Percentiles rank a stretch among this genome's conserved stretches.
Evolutionary conservation across 371 early-diverging fungal species (phyloP).

Genomic region (Chytridiales sp.): DNA sequence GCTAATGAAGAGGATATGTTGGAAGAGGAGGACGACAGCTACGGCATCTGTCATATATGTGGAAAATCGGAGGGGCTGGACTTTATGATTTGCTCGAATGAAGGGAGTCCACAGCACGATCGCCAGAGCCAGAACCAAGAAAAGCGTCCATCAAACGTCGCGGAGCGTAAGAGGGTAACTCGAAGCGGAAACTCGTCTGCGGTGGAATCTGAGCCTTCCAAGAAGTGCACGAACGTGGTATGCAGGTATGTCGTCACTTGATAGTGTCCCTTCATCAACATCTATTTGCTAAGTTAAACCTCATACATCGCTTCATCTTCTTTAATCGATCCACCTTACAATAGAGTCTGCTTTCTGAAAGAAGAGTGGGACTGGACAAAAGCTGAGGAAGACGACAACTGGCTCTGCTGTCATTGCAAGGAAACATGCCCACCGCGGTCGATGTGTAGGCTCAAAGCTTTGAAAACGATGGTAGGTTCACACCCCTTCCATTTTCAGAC

Average conservation of each 20-base stretch:
- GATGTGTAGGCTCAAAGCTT: slow-evolving; percentile 2
- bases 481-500: neutral
- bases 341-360: slow-evolving; percentile 9
- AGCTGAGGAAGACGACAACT: slow-evolving; percentile 8
- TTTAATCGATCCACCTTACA: no score
- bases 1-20: no score
- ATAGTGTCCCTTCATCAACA: no score
- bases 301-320: no score
- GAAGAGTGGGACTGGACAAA: slow-evolving; percentile 10
- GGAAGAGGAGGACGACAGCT: no score
- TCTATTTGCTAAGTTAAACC: no score
- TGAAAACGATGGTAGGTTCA: neutral
- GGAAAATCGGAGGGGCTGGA: slow-evolving; percentile 3
- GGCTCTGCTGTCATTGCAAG: slow-evolving; percentile 18
- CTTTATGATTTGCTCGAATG: slow-evolving; percentile 14
- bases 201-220: no score
- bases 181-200: no score
- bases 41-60: slow-evolving; percentile 10
- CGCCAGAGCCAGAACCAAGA: no score
- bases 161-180: no score
- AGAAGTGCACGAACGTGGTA: slow-evolving; percentile 7
- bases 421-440: slow-evolving; percentile 4
- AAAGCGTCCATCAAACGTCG: no score
- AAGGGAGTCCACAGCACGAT: neutral
- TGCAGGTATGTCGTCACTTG: slow-evolving; percentile 6